Percentiles rank a stretch among this genome's conserved stretches.
phyloP scores from a whole-genome alignment of 202 grass and related monocot genomes.

The Bolboschoenoplectus hybrid region DNA sequence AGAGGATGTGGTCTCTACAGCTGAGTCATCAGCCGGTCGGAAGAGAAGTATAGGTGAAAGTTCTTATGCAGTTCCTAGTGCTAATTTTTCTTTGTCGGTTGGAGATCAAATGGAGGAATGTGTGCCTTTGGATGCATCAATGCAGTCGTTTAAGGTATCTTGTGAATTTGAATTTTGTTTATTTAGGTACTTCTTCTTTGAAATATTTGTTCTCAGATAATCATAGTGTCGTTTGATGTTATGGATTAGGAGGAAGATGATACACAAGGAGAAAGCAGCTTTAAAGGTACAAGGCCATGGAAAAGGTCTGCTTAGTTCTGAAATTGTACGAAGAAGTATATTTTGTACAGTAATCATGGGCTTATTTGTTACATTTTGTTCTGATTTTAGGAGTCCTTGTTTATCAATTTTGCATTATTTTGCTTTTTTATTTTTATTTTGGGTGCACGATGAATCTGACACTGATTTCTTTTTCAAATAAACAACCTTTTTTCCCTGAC shows the following conservation, averaged over 20 bases:
- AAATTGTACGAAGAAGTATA: background rate
- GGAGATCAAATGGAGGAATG: constrained; percentile 45
- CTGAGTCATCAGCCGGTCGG: constrained; percentile 62
- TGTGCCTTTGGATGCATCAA: constrained; percentile 41
- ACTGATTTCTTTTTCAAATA: background rate
- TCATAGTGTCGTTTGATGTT: constrained; percentile 21
- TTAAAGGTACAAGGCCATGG: constrained; percentile 50
- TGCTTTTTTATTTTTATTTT: constrained; percentile 2
- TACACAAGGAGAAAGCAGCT: constrained; percentile 55
- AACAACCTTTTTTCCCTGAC: background rate
- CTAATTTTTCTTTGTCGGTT: constrained; percentile 47
- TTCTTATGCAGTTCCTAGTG: constrained; percentile 49
- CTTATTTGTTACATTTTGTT: constrained; percentile 21
- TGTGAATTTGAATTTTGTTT: background rate
- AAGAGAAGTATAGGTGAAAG: constrained; percentile 61
- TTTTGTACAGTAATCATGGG: constrained; percentile 35
- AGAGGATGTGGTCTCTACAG: constrained; percentile 52
- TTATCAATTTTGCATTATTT: background rate
- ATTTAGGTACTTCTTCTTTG: background rate
- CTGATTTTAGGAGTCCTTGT: background rate
- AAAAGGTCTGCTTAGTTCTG: constrained; percentile 55
- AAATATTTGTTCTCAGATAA: constrained; percentile 17
- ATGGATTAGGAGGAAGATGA: constrained; percentile 67
- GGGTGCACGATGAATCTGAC: constrained; percentile 24
- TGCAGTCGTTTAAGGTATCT: constrained; percentile 37